Evolutionary conservation across 768 basidiomycete species (phyloP), one percentile per base, ranked within the genome.

Genomic region (Mycena galopus): DNA sequence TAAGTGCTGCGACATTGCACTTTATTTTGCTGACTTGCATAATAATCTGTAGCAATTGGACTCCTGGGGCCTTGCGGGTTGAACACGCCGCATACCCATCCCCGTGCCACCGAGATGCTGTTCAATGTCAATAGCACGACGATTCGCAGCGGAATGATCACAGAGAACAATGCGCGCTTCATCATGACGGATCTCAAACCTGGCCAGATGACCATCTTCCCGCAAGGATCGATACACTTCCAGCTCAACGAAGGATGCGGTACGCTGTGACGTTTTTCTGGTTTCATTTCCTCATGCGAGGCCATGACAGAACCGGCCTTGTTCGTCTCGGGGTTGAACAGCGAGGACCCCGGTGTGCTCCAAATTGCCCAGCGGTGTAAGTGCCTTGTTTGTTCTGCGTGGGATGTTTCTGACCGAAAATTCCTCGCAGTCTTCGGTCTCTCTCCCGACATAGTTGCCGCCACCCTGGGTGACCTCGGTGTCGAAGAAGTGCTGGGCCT

Each of bases 41-140:
- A n/a, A n/a, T 19, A 2, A 2, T 51, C 16, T 29, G n/a, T 19
- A 76, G 75, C 73, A 10, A 32, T 67, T 23, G 76, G 76, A 0
- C 32, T 71, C 37, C 65, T 76, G 23, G 76, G 67, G 16, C 32
- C 57, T 25, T 76, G 76, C 68, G 23, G 59, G 5, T 62, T 76
- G 60, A 75, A 76, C 68, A 63, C 68, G 4, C 76, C 76, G 19
- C 76, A 76, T 58, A 70, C 67, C 1, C 76, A 76, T 47, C 76
- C 76, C 3, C 73, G 76, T 23, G 76, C 76, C 2, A 76, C 76
- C 11, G 76, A 76, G 58, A 72, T 76, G 56, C 71, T 73, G 30
- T 63, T 73, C 68, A 74, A 58, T 61, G 68, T 73, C 23, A 74
- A 76, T 61, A 71, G 76, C 17, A 76, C 73, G 0, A 72, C 73